These are phyloP conservation scores for Fusarium beomiforme DNA, from an alignment of 2,329 filamentous ascomycete species.

Conservation along the genomic window DNA sequence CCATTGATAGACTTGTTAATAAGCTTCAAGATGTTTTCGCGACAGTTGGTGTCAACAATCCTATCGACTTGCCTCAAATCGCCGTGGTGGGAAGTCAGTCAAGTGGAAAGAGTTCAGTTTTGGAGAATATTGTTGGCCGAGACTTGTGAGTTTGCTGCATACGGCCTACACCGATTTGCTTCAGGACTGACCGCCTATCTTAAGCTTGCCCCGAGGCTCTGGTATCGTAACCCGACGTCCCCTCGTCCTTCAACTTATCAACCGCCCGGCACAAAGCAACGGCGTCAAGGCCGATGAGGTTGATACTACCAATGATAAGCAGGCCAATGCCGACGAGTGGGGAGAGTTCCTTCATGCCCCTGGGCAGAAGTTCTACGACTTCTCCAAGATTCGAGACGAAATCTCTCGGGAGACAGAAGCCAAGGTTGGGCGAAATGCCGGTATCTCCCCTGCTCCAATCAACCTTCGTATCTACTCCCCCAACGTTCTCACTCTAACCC, in stretches of 20 bases:
- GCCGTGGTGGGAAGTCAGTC: constrained; percentile 98
- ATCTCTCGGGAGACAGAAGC: constrained; percentile 96
- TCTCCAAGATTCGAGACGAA: constrained; percentile 97
- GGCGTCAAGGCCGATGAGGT: constrained; percentile 75
- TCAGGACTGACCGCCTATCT: constrained; percentile 25
- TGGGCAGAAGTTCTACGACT: constrained; percentile 97
- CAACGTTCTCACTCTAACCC: constrained; percentile 94
- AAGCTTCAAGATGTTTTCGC: constrained; percentile 99
- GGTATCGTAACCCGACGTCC: constrained; percentile 97
- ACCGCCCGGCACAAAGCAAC: constrained; percentile 80
- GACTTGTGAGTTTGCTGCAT: constrained; percentile 81
- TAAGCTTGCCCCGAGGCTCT: constrained; percentile 95
- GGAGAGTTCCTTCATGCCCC: constrained; percentile 98
- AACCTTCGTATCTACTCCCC: constrained; percentile 98
- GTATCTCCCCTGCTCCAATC: constrained; percentile 96
- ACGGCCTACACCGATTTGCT: constrained; percentile 9
- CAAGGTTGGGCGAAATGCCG: constrained; percentile 95
- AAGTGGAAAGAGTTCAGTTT: constrained; percentile 97
- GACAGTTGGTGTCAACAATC: constrained; percentile 98
- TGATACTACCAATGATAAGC: constrained; percentile 77
- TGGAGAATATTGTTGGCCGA: constrained; percentile 98
- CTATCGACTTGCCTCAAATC: constrained; percentile 98
- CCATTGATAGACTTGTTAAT: constrained; percentile 79
- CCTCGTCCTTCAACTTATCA: constrained; percentile 97
- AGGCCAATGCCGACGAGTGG: constrained; percentile 95